Percentiles rank a stretch among this genome's conserved stretches.
Evolutionary conservation across 371 early-diverging fungal species (phyloP).

Genomic region (Haplosporangium sp.): DNA sequence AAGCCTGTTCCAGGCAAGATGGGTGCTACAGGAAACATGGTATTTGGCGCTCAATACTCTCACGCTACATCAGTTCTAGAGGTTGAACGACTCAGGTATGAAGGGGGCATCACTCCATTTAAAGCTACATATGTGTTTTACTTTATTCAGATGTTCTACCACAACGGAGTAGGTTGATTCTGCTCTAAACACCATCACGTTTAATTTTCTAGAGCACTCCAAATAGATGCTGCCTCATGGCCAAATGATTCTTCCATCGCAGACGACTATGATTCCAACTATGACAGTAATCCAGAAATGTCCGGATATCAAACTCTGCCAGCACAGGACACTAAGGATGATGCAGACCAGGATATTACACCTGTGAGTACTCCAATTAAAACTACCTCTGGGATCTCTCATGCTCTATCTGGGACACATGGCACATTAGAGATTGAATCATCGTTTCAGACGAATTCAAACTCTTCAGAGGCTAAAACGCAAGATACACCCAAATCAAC

Average conservation of each 20-base stretch:
- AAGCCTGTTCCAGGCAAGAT: conserved; percentile 49
- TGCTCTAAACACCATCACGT: not conserved
- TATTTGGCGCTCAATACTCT: conserved; percentile 56
- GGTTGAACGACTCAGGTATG: conserved; percentile 51
- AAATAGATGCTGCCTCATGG: conserved; percentile 50
- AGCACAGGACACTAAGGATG: conserved; percentile 46
- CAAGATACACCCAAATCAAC: not conserved
- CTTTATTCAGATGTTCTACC: not conserved
- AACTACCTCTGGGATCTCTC: conserved; percentile 8
- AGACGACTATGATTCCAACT: conserved; percentile 38
- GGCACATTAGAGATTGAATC: conserved; percentile 4
- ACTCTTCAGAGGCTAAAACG: not conserved
- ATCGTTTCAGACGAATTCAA: not conserved
- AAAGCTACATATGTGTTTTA: not conserved
- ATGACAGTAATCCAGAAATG: conserved; percentile 46
- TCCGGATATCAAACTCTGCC: conserved; percentile 56
- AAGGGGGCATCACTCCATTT: not conserved
- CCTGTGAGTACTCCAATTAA: conserved; percentile 26
- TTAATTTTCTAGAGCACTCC: conserved; percentile 32
- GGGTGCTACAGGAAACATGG: conserved; percentile 55
- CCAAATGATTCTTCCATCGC: conserved; percentile 20
- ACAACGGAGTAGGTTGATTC: not conserved
- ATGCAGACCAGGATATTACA: conserved; percentile 36
- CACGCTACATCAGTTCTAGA: conserved; percentile 50
- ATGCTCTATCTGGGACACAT: conserved; percentile 7